A percentile compares a stretch with the other conserved stretches of the same genome.
phyloP scores from a whole-genome alignment of 495 filamentous ascomycete genomes.

The Neurospora sublineolata region DNA sequence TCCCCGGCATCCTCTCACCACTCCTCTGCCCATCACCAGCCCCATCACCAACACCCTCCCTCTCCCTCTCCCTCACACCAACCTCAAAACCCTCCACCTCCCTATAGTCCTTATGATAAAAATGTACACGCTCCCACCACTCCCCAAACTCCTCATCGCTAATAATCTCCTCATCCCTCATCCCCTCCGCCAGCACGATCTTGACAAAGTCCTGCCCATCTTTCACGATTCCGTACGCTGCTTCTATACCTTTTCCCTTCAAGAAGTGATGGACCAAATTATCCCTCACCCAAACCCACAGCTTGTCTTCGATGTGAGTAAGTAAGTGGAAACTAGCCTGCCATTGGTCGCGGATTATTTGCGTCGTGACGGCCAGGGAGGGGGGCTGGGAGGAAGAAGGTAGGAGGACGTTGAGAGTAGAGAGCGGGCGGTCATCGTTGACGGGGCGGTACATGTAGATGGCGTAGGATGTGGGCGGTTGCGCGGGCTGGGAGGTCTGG shows the following conservation, averaged over 20 bases:
- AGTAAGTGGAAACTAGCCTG: not conserved
- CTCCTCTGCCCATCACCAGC: not conserved
- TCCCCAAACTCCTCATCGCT: not conserved
- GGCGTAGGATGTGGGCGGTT: not conserved
- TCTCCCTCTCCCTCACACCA: not conserved
- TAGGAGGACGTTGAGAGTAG: not conserved
- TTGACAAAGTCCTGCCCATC: not conserved
- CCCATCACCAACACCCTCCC: not conserved
- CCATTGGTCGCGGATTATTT: not conserved
- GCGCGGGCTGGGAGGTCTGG: not conserved
- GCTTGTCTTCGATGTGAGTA: accelerated
- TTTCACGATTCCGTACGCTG: accelerated
- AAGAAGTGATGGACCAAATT: accelerated
- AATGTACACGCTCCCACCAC: not conserved
- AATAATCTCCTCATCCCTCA: not conserved
- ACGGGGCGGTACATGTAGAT: not conserved
- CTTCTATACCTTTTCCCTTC: not conserved
- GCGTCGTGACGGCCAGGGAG: not conserved
- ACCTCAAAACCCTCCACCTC: not conserved
- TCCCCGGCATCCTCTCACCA: not conserved
- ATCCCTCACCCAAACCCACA: not conserved
- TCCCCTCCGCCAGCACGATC: not conserved
- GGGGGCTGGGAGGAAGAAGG: not conserved
- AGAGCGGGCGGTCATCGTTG: not conserved
- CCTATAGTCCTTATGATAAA: not conserved